These are phyloP conservation scores for Diversispora eburnea DNA, from an alignment of 192 early-diverging fungal genomes.

Conservation along the genomic window DNA sequence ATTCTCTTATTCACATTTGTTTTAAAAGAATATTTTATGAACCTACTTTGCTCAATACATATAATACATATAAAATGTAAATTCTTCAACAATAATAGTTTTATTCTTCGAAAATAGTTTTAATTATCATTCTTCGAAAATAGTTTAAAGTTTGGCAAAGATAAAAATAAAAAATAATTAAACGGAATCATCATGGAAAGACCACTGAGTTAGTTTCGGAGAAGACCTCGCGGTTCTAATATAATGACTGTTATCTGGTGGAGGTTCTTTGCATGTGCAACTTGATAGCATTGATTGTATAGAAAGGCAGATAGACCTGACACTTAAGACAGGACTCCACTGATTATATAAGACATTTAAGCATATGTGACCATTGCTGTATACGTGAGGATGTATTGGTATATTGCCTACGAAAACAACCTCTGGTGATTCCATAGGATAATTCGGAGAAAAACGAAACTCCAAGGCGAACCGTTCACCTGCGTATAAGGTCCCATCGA, in stretches of 20 bases:
- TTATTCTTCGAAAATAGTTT: too few species aligned
- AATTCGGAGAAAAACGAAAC: constrained; percentile 71
- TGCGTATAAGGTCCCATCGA: constrained; percentile 62
- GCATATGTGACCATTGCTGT: constrained; percentile 97
- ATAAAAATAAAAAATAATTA: background rate
- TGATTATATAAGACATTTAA: constrained; percentile 91
- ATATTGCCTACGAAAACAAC: constrained; percentile 53
- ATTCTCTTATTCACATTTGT: too few species aligned
- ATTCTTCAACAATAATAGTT: too few species aligned
- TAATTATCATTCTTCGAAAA: too few species aligned
- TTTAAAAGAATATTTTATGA: too few species aligned
- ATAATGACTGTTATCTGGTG: constrained; percentile 57
- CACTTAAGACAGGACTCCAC: constrained; percentile 92
- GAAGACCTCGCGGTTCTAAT: constrained; percentile 48
- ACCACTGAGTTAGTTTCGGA: constrained; percentile 59
- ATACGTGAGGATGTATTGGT: constrained; percentile 76
- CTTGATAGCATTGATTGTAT: constrained; percentile 91
- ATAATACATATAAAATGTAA: too few species aligned
- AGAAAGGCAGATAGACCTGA: constrained; percentile 82
- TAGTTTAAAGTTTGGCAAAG: too few species aligned
- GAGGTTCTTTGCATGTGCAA: constrained; percentile 57
- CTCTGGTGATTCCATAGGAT: constrained; percentile 72
- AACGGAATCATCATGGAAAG: constrained; percentile 46
- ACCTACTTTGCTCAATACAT: too few species aligned
- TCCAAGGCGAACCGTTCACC: constrained; percentile 50